These are phyloP conservation scores for Athelia psychrophila DNA, from an alignment of 1,284 basidiomycete species.

Conservation along the genomic window DNA sequence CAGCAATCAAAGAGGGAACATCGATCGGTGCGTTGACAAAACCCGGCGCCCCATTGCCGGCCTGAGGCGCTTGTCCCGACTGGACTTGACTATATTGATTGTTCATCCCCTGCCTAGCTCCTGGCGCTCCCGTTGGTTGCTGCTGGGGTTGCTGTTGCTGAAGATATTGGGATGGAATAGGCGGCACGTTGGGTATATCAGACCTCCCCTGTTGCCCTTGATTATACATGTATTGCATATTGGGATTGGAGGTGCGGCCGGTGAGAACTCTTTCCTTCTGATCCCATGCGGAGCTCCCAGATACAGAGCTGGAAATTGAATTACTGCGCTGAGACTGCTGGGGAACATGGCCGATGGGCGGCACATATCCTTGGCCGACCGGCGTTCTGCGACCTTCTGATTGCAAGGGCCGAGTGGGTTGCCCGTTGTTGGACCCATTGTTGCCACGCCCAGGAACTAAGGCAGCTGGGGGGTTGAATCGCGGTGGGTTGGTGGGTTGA, in stretches of 20 bases:
- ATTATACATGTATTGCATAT: slow-evolving; percentile 60
- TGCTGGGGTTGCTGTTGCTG: slow-evolving; percentile 54
- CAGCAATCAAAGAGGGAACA: slow-evolving; percentile 81
- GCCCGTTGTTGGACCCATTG: slow-evolving; percentile 30
- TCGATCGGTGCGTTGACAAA: slow-evolving; percentile 70
- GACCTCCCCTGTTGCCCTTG: slow-evolving; percentile 39
- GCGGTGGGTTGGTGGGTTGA: slow-evolving; percentile 60
- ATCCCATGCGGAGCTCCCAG: slow-evolving; percentile 49
- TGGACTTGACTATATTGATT: slow-evolving; percentile 19
- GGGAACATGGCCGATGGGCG: slow-evolving; percentile 45
- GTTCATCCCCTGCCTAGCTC: slow-evolving; percentile 34
- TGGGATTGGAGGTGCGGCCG: slow-evolving; percentile 64
- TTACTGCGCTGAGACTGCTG: slow-evolving; percentile 26
- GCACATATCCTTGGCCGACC: slow-evolving; percentile 35
- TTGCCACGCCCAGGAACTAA: slow-evolving; percentile 39
- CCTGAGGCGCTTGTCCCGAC: slow-evolving; percentile 24
- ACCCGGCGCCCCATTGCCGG: slow-evolving; percentile 32
- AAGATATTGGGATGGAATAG: slow-evolving; percentile 69
- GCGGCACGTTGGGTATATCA: slow-evolving; percentile 60
- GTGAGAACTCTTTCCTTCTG: slow-evolving; percentile 57
- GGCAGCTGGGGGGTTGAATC: slow-evolving; percentile 56
- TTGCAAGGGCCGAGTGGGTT: slow-evolving; percentile 39
- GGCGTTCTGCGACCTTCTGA: slow-evolving; percentile 58
- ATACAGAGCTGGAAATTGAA: slow-evolving; percentile 23
- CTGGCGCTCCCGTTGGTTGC: slow-evolving; percentile 32